phyloP scores from a whole-genome alignment of 176 grass and related monocot genomes.

The Cenchrus americanus region DNA sequence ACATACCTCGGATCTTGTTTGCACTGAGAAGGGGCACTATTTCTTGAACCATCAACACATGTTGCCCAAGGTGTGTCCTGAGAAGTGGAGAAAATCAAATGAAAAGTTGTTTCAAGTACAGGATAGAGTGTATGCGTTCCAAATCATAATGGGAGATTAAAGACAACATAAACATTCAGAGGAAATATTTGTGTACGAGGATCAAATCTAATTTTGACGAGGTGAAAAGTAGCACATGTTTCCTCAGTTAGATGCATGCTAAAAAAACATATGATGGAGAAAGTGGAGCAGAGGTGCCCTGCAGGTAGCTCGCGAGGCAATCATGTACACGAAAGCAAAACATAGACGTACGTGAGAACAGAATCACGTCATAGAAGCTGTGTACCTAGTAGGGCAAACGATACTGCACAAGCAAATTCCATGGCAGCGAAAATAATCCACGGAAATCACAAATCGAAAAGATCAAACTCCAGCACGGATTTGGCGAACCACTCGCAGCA shows the following conservation, averaged over 20 bases:
- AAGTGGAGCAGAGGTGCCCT: neutral
- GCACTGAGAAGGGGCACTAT: neutral
- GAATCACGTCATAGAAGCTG: neutral
- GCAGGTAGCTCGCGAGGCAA: slow-evolving; percentile 18
- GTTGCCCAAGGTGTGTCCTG: slow-evolving; percentile 46
- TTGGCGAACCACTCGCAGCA: neutral
- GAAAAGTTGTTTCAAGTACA: neutral
- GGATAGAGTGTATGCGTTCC: neutral
- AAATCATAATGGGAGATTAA: neutral
- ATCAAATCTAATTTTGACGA: neutral
- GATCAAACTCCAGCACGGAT: neutral
- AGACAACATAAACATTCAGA: neutral
- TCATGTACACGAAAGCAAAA: neutral
- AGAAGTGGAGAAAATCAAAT: slow-evolving; percentile 29
- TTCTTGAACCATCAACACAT: slow-evolving; percentile 23
- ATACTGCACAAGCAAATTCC: neutral
- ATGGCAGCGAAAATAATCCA: neutral
- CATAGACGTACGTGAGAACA: neutral
- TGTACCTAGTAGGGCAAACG: neutral
- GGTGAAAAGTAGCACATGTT: neutral
- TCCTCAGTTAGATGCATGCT: neutral
- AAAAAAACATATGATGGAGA: neutral
- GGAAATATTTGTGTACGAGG: neutral
- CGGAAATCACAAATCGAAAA: neutral
- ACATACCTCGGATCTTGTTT: slow-evolving; percentile 49